A percentile compares a stretch with the other conserved stretches of the same genome.
Conservation (phyloP, 257 asterid species). For the Vinca minor region DNA sequence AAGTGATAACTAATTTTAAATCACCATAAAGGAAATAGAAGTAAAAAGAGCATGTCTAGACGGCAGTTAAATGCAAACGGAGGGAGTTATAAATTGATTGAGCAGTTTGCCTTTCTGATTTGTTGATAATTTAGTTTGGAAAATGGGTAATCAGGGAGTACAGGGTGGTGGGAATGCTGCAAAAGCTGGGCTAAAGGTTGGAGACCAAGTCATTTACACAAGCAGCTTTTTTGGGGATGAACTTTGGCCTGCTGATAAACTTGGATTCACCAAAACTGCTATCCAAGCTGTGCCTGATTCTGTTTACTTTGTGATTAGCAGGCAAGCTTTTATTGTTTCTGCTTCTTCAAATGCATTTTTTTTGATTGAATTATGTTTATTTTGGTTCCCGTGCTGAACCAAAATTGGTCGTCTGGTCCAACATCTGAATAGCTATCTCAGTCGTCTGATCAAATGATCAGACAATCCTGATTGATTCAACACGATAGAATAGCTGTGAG, state of each 20-base stretch:
- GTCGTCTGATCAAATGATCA: too few relatives aligned
- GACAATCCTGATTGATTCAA: too few relatives aligned
- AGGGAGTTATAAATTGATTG: neutral
- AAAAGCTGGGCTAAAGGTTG: conserved; percentile 84
- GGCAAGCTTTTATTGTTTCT: conserved; percentile 30
- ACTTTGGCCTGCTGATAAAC: conserved; percentile 97
- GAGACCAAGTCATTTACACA: conserved; percentile 87
- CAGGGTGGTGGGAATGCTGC: conserved; percentile 95
- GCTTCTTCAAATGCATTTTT: neutral
- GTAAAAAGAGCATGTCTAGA: too few relatives aligned
- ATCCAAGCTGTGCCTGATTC: conserved; percentile 91
- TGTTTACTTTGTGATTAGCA: conserved; percentile 82
- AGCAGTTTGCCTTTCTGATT: too few relatives aligned
- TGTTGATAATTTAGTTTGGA: neutral
- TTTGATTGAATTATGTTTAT: too few relatives aligned
- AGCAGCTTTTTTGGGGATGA: conserved; percentile 98
- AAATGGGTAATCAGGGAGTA: conserved; percentile 40
- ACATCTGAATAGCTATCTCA: too few relatives aligned
- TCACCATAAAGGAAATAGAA: too few relatives aligned
- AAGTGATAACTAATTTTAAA: too few relatives aligned
- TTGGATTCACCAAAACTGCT: conserved; percentile 88
- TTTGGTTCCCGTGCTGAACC: too few relatives aligned
- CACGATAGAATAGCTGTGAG: too few relatives aligned
- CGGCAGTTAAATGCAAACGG: too few relatives aligned
- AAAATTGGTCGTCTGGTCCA: too few relatives aligned